A percentile compares a stretch with the other conserved stretches of the same genome.
These are phyloP conservation scores for Garcia nutans DNA, from an alignment of 345 rosid species.

Conservation along the genomic window DNA sequence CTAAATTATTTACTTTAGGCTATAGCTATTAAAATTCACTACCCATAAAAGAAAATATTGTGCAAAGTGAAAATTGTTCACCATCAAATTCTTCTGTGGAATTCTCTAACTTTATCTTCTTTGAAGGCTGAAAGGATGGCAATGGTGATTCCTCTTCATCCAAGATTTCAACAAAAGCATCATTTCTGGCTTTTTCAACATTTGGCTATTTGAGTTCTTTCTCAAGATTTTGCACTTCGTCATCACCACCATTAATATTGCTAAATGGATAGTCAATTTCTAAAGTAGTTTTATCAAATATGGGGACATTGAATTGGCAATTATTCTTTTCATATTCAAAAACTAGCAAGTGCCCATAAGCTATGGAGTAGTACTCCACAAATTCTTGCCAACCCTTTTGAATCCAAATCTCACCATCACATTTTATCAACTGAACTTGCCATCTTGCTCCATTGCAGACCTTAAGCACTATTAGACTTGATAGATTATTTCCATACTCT, in stretches of 20 bases:
- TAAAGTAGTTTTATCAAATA: slow-evolving; percentile 18
- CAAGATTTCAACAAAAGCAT: background rate
- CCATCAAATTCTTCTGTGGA: background rate
- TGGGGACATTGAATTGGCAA: slow-evolving; percentile 20
- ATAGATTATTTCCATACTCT: slow-evolving; percentile 18
- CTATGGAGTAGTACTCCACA: slow-evolving; percentile 21
- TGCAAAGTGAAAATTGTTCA: background rate
- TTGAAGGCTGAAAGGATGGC: background rate
- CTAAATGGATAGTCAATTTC: slow-evolving; percentile 31
- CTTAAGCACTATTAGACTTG: slow-evolving; percentile 11
- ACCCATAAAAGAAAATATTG: no score
- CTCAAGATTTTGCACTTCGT: background rate
- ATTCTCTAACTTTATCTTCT: background rate
- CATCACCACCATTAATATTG: background rate
- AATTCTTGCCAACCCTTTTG: slow-evolving; percentile 33
- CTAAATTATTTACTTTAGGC: no score
- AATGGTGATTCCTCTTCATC: background rate
- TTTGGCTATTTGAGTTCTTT: background rate
- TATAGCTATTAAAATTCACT: background rate
- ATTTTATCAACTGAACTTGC: slow-evolving; percentile 25
- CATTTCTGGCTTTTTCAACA: background rate
- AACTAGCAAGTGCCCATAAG: slow-evolving; percentile 21
- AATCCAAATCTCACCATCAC: slow-evolving; percentile 23
- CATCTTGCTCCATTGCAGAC: slow-evolving; percentile 26
- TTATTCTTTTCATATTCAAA: slow-evolving; percentile 24